phyloP scores from a whole-genome alignment of 331 rosid genomes.

The Rhamnella rubrinervis region DNA sequence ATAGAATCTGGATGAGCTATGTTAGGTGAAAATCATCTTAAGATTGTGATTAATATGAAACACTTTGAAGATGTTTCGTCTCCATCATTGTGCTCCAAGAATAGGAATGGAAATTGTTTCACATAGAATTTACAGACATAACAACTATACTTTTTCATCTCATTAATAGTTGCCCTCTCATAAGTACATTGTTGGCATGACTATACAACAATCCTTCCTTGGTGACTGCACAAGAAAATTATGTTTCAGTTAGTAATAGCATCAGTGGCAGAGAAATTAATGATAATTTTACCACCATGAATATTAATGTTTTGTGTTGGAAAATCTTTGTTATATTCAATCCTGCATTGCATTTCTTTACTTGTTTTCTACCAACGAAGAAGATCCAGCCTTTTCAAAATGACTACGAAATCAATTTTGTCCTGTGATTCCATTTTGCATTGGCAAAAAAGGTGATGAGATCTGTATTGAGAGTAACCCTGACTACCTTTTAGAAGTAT shows the following conservation, averaged over 20 bases:
- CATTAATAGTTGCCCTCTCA: slow-evolving; percentile 60
- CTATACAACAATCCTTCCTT: slow-evolving; percentile 85
- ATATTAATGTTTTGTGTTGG: too few relatives aligned
- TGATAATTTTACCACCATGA: too few relatives aligned
- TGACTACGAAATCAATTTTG: slow-evolving; percentile 45
- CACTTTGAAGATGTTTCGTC: background rate
- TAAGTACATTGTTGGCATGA: slow-evolving; percentile 59
- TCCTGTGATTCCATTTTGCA: slow-evolving; percentile 71
- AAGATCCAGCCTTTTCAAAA: slow-evolving; percentile 65
- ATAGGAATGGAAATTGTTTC: background rate
- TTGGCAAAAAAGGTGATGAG: slow-evolving; percentile 45
- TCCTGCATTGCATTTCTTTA: too few relatives aligned
- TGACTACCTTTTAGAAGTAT: slow-evolving; percentile 29
- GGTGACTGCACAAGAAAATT: slow-evolving; percentile 61
- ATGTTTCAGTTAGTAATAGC: too few relatives aligned
- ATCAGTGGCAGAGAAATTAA: too few relatives aligned
- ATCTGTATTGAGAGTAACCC: slow-evolving; percentile 35
- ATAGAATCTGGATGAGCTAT: background rate
- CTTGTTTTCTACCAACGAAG: slow-evolving; percentile 82
- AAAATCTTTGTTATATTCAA: too few relatives aligned
- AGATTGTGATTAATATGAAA: slow-evolving; percentile 2
- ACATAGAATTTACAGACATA: slow-evolving; percentile 1
- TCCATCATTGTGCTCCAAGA: background rate
- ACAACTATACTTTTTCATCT: slow-evolving; percentile 34
- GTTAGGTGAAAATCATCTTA: background rate